Conservation (phyloP, 1,284 basidiomycete species). For the Porogramme epimiltina region DNA sequence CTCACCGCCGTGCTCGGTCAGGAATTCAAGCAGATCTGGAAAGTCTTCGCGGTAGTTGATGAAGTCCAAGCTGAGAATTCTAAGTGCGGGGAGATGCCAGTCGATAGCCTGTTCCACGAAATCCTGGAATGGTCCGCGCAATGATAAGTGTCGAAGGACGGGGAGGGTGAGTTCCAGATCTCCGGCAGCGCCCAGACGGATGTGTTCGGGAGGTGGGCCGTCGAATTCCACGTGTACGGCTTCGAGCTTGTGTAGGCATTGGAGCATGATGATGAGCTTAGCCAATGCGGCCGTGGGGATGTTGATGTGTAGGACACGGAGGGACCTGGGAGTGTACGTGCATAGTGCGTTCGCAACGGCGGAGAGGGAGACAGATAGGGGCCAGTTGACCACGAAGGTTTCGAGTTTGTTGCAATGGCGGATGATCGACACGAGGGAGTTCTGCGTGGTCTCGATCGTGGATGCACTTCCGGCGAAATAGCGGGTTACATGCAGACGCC, state of each 20-base stretch:
- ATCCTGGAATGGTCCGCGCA: constrained; percentile 59
- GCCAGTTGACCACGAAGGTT: constrained; percentile 66
- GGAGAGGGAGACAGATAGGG: constrained; percentile 55
- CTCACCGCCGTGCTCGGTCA: constrained; percentile 52
- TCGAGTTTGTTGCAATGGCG: constrained; percentile 68
- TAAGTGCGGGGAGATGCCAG: constrained; percentile 65
- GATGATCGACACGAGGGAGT: constrained; percentile 52
- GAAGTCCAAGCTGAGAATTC: constrained; percentile 56
- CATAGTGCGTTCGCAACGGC: constrained; percentile 63
- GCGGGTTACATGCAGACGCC: constrained; percentile 60
- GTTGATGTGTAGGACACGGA: constrained; percentile 62
- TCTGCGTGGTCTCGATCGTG: constrained; percentile 45
- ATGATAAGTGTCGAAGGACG: constrained; percentile 57
- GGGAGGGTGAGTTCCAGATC: constrained; percentile 57
- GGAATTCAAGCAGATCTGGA: constrained; percentile 61
- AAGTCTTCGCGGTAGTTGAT: constrained; percentile 46
- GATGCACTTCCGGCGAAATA: constrained; percentile 41
- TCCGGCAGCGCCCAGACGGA: constrained; percentile 57
- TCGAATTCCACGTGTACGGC: constrained; percentile 58
- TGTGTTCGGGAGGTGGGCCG: constrained; percentile 28
- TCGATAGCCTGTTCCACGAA: constrained; percentile 67
- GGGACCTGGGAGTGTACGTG: constrained; percentile 44
- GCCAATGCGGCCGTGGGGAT: constrained; percentile 54
- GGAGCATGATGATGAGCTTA: constrained; percentile 69
- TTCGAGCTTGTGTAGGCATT: constrained; percentile 54